These are phyloP conservation scores for Camellia oleifera DNA, from an alignment of 179 eudicot species.

Conservation along the genomic window DNA sequence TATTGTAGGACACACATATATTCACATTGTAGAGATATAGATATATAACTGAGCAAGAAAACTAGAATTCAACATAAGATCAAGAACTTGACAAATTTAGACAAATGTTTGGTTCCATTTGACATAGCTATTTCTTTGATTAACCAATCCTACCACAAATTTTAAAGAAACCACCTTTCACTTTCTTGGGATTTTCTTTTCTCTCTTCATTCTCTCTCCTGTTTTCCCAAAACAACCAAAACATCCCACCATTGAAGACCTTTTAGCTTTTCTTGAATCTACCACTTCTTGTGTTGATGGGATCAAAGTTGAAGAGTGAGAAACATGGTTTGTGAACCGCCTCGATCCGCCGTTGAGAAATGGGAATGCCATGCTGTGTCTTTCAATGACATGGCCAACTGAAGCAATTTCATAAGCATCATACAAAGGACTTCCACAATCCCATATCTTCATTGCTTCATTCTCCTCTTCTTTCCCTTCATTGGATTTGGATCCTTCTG, in stretches of 20 bases:
- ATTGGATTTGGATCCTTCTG: not conserved
- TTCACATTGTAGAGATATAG: not conserved
- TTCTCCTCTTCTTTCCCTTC: conserved; percentile 10
- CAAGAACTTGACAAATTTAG: not conserved
- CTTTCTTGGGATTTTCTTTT: not conserved
- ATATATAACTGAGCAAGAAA: not conserved
- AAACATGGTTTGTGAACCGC: conserved; percentile 14
- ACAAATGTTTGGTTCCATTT: not conserved
- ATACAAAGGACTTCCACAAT: conserved; percentile 62
- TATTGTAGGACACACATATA: not conserved
- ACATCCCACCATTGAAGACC: not conserved
- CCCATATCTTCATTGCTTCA: conserved; percentile 36
- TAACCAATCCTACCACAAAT: not conserved
- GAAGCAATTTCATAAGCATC: conserved; percentile 55
- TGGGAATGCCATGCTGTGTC: conserved; percentile 37
- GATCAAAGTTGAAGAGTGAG: not conserved
- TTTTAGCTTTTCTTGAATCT: not conserved
- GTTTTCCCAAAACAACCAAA: conserved; percentile 11
- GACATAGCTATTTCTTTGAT: not conserved
- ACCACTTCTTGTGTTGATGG: not conserved
- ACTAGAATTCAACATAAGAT: not conserved
- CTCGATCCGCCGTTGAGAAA: conserved; percentile 27
- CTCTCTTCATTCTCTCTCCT: conserved; percentile 8
- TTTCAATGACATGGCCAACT: conserved; percentile 40
- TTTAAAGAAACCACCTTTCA: not conserved